Evolutionary conservation across 2,329 filamentous ascomycete species (phyloP).

Genomic region (Aschersonia sp.): DNA sequence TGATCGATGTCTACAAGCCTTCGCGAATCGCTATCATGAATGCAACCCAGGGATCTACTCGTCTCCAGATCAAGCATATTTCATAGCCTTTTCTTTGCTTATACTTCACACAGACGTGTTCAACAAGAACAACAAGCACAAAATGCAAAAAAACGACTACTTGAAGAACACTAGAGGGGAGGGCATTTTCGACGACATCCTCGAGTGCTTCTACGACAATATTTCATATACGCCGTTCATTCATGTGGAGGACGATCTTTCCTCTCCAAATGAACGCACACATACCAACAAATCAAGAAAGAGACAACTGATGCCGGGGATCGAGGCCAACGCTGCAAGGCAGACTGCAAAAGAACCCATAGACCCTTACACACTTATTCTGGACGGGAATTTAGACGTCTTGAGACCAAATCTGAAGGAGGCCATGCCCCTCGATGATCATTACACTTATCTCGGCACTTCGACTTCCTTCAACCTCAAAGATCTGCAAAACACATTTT

Average conservation of each 20-base stretch:
- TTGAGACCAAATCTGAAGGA: slow-evolving; percentile 79
- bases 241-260: slow-evolving; percentile 84
- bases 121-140: slow-evolving; percentile 99
- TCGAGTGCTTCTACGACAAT: slow-evolving; percentile 97
- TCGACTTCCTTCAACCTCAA: slow-evolving; percentile 62
- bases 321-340: slow-evolving; percentile 35
- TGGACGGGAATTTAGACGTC: slow-evolving; percentile 75
- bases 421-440: slow-evolving; percentile 83
- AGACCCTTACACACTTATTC: slow-evolving; percentile 87
- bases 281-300: slow-evolving; percentile 59
- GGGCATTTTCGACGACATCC: slow-evolving; percentile 81
- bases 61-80: slow-evolving; percentile 88
- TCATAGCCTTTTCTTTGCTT: slow-evolving; percentile 90
- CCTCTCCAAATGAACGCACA: slow-evolving; percentile 62
- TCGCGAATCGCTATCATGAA: slow-evolving; percentile 93
- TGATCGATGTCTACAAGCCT: slow-evolving; percentile 83
- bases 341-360: slow-evolving; percentile 68
- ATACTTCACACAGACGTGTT: slow-evolving; percentile 98
- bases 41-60: slow-evolving; percentile 95
- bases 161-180: slow-evolving; percentile 88
- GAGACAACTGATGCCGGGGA: slow-evolving; percentile 52
- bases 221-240: slow-evolving; percentile 98
- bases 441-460: slow-evolving; percentile 76
- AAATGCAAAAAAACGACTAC: slow-evolving; percentile 95
- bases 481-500: slow-evolving; percentile 76